Evolutionary conservation across 805 yeast species (phyloP).

Genomic region (Ogataea zsoltii): DNA sequence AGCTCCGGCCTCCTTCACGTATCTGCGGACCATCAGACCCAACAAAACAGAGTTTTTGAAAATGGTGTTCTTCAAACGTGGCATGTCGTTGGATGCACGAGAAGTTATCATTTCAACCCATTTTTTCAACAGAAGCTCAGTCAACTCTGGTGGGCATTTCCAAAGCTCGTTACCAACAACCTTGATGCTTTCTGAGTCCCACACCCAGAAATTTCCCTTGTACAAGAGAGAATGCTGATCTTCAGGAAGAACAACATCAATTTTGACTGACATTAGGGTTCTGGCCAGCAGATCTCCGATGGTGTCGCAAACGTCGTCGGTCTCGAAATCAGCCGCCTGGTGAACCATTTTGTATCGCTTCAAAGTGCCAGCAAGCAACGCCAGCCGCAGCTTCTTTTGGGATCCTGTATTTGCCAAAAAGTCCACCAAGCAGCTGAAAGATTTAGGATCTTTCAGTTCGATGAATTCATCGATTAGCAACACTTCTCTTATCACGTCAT

Average conservation of each 20-base stretch:
- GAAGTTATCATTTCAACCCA: conserved; percentile 2
- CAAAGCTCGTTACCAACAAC: conserved; percentile 4
- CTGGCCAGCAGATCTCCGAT: not conserved
- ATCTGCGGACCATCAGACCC: conserved; percentile 5
- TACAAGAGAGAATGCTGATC: too few relatives aligned
- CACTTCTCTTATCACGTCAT: not conserved
- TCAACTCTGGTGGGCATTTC: not conserved
- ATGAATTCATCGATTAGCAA: conserved; percentile 2
- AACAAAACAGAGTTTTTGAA: not conserved
- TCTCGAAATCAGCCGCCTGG: not conserved
- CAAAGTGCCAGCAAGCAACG: not conserved
- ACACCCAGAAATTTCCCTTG: not conserved
- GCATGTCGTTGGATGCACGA: not conserved
- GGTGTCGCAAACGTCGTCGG: not conserved
- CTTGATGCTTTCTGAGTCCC: conserved; percentile 3
- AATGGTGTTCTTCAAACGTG: not conserved
- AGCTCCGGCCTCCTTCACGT: not conserved
- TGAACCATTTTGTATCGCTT: not conserved
- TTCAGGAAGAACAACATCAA: too few relatives aligned
- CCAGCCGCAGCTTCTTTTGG: not conserved
- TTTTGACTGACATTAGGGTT: not conserved
- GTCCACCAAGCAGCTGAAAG: not conserved
- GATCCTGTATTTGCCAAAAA: not conserved
- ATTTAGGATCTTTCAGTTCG: not conserved
- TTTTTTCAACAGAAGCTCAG: not conserved